phyloP scores from a whole-genome alignment of 2,329 filamentous ascomycete species.

The Talaromyces verruculosus region DNA sequence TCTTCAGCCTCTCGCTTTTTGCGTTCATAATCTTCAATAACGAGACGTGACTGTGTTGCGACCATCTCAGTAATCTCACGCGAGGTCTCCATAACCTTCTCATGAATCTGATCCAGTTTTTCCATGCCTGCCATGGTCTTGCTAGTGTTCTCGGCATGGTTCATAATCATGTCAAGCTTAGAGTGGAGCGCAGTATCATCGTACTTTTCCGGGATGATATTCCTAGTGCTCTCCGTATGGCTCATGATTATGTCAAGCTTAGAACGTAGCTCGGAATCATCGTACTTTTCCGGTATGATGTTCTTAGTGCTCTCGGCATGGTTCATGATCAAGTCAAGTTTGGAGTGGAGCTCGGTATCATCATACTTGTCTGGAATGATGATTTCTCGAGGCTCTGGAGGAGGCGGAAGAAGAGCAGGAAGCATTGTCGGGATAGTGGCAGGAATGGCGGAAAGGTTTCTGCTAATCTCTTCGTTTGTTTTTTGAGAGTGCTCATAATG shows the following conservation, averaged over 20 bases:
- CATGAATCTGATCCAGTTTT: slow-evolving; percentile 83
- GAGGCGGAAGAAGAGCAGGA: slow-evolving; percentile 47
- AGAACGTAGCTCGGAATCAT: slow-evolving; percentile 58
- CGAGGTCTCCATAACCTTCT: slow-evolving; percentile 80
- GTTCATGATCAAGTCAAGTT: slow-evolving; percentile 51
- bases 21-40: slow-evolving; percentile 73
- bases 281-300: slow-evolving; percentile 64
- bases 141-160: slow-evolving; percentile 57
- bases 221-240: slow-evolving; percentile 57
- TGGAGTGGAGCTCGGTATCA: slow-evolving; percentile 57
- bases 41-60: slow-evolving; percentile 70
- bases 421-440: slow-evolving; percentile 58
- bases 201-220: slow-evolving; percentile 63
- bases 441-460: slow-evolving; percentile 52
- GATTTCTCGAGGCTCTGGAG: slow-evolving; percentile 35
- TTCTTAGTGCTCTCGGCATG: slow-evolving; percentile 59
- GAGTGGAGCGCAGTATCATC: slow-evolving; percentile 60
- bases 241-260: slow-evolving; percentile 53
- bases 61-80: slow-evolving; percentile 82
- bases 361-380: slow-evolving; percentile 62
- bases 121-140: slow-evolving; percentile 74
- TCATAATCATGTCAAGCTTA: slow-evolving; percentile 53
- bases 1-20: slow-evolving; percentile 79
- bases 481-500: slow-evolving; percentile 86
- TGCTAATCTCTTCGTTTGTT: slow-evolving; percentile 61